Conservation (phyloP, 495 filamentous ascomycete species). For the Podospora fimiseda region DNA sequence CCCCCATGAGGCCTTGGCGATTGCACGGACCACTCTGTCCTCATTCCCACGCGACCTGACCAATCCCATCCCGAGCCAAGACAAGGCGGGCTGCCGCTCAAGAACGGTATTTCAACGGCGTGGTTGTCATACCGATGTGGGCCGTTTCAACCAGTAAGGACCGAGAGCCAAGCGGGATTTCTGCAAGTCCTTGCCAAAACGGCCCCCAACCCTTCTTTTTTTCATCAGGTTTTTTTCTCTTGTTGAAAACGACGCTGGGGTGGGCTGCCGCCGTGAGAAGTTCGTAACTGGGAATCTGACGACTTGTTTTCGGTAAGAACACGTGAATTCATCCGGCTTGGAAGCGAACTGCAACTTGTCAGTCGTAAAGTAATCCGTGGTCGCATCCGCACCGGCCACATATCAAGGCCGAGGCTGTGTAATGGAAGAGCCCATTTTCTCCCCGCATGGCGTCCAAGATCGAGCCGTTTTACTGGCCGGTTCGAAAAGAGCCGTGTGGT, state of each 20-base stretch:
- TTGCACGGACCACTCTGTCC: slow-evolving; percentile 8
- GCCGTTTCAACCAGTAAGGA: not conserved
- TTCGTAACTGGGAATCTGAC: not conserved
- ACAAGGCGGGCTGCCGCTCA: not conserved
- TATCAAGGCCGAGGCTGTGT: slow-evolving; percentile 14
- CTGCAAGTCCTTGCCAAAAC: not conserved
- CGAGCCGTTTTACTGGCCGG: slow-evolving; percentile 4
- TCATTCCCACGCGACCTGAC: slow-evolving; percentile 1
- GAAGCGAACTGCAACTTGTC: not conserved
- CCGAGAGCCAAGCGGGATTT: not conserved
- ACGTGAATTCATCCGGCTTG: slow-evolving; percentile 1
- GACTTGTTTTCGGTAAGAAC: no score
- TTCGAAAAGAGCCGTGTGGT: not conserved
- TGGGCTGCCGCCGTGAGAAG: not conserved
- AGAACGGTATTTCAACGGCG: not conserved
- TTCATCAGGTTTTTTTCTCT: not conserved
- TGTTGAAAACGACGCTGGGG: not conserved
- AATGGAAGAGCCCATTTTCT: slow-evolving; percentile 5
- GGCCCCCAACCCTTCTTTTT: not conserved
- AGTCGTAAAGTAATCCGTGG: slow-evolving; percentile 4
- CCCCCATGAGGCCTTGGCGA: slow-evolving; percentile 2
- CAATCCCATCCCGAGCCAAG: not conserved
- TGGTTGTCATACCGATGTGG: slow-evolving; percentile 2
- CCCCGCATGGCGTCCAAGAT: slow-evolving; percentile 1
- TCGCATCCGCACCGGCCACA: slow-evolving; percentile 12